These are phyloP conservation scores for Coemansia sp. DNA, from an alignment of 192 early-diverging fungal species.

Conservation along the genomic window DNA sequence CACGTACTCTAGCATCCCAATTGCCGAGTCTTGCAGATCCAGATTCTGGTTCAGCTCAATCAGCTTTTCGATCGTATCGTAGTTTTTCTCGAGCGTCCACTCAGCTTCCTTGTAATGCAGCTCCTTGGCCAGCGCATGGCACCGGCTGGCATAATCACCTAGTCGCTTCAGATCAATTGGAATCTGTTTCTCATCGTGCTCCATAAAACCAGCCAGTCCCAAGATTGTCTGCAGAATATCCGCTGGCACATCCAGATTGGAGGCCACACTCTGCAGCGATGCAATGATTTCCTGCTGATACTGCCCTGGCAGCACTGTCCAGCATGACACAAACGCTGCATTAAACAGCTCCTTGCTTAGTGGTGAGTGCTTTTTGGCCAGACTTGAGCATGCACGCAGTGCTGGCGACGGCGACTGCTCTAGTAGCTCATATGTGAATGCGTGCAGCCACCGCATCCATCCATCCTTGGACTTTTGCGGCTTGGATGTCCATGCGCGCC, in stretches of 20 bases:
- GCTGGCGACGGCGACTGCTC: conserved; percentile 97
- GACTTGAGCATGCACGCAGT: conserved; percentile 81
- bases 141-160: conserved; percentile 85
- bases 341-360: conserved; percentile 92
- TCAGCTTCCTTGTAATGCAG: conserved; percentile 97
- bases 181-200: conserved; percentile 92
- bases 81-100: conserved; percentile 78
- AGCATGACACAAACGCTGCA: conserved; percentile 95
- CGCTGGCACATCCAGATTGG: conserved; percentile 79
- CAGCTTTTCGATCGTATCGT: conserved; percentile 84
- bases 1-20: conserved; percentile 89
- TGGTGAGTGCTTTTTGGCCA: conserved; percentile 78
- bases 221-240: conserved; percentile 90
- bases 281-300: conserved; percentile 91
- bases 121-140: conserved; percentile 97
- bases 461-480: conserved; percentile 66
- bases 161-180: conserved; percentile 91
- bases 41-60: conserved; percentile 94
- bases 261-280: conserved; percentile 78
- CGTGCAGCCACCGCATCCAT: conserved; percentile 94
- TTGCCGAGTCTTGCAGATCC: conserved; percentile 94
- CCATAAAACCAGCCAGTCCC: conserved; percentile 98
- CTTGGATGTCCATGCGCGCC: conserved; percentile 75
- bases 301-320: conserved; percentile 86
- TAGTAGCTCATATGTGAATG: conserved; percentile 86